Percentiles rank a stretch among this genome's conserved stretches.
These are phyloP conservation scores for Perkinsela sp. DNA, from an alignment of 208 protist genomes.

Conservation along the genomic window DNA sequence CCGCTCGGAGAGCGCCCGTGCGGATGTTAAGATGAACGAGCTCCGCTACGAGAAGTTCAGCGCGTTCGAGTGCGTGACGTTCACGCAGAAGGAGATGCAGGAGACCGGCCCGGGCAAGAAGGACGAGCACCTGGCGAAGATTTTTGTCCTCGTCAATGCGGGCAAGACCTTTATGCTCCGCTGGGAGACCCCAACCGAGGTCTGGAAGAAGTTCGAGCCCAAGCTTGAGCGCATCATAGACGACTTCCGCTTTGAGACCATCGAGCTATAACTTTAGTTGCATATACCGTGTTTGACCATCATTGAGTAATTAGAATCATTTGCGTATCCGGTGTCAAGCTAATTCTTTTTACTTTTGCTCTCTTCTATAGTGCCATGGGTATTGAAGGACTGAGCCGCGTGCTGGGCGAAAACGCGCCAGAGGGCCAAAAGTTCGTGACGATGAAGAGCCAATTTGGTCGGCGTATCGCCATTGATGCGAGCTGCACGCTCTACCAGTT, in stretches of 20 bases:
- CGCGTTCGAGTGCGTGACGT: constrained; percentile 19
- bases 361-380: constrained; percentile 50
- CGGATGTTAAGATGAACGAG: constrained; percentile 15
- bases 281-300: too few relatives aligned
- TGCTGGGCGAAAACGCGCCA: constrained; percentile 77
- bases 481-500: constrained; percentile 98
- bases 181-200: constrained; percentile 18
- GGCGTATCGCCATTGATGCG: constrained; percentile 96
- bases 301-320: too few relatives aligned
- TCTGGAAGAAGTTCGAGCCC: constrained; percentile 25
- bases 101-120: constrained; percentile 21
- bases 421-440: constrained; percentile 57
- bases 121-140: constrained; percentile 19
- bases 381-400: constrained; percentile 78
- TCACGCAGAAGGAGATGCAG: constrained; percentile 36
- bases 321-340: too few relatives aligned
- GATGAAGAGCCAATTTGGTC: constrained; percentile 85
- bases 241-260: too few relatives aligned
- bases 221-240: constrained; percentile 25
- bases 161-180: constrained; percentile 25
- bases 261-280: too few relatives aligned
- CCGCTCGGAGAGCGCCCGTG: constrained; percentile 10
- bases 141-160: constrained; percentile 31
- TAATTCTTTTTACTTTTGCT: neutral
- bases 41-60: constrained; percentile 13